Conservation (phyloP, 805 yeast genomes). For the Candida ficus region DNA sequence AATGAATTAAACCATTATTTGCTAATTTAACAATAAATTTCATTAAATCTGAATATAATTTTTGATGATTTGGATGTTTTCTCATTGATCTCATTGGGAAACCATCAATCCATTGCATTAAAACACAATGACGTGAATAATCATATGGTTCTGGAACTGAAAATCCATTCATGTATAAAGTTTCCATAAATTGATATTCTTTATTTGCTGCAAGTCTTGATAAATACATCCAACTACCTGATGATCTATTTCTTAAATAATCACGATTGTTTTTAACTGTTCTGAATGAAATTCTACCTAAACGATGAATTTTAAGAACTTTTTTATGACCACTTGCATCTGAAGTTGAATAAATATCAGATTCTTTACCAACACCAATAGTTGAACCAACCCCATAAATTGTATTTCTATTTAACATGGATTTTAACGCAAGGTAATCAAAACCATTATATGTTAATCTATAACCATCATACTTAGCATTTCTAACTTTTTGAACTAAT, state of each 20-base stretch:
- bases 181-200: slow-evolving; percentile 84
- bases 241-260: slow-evolving; percentile 65
- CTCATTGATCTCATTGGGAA: slow-evolving; percentile 80
- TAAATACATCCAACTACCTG: slow-evolving; percentile 88
- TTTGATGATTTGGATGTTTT: slow-evolving; percentile 62
- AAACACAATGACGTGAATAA: slow-evolving; percentile 82
- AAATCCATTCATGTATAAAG: slow-evolving; percentile 70
- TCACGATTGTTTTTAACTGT: slow-evolving; percentile 94
- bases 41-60: slow-evolving; percentile 83
- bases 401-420: slow-evolving; percentile 70
- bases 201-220: slow-evolving; percentile 88
- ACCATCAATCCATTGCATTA: slow-evolving; percentile 92
- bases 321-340: slow-evolving; percentile 59
- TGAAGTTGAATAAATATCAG: slow-evolving; percentile 84
- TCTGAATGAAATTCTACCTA: slow-evolving; percentile 90
- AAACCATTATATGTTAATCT: slow-evolving; percentile 83
- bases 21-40: slow-evolving; percentile 77
- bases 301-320: slow-evolving; percentile 85
- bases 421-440: slow-evolving; percentile 86
- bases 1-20: slow-evolving; percentile 87
- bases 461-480: slow-evolving; percentile 94
- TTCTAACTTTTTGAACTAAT: slow-evolving; percentile 70
- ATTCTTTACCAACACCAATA: slow-evolving; percentile 96
- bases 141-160: slow-evolving; percentile 87
- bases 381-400: slow-evolving; percentile 77